These are phyloP conservation scores for Ogataea saltuana DNA, from an alignment of 805 yeast genomes.

Conservation along the genomic window DNA sequence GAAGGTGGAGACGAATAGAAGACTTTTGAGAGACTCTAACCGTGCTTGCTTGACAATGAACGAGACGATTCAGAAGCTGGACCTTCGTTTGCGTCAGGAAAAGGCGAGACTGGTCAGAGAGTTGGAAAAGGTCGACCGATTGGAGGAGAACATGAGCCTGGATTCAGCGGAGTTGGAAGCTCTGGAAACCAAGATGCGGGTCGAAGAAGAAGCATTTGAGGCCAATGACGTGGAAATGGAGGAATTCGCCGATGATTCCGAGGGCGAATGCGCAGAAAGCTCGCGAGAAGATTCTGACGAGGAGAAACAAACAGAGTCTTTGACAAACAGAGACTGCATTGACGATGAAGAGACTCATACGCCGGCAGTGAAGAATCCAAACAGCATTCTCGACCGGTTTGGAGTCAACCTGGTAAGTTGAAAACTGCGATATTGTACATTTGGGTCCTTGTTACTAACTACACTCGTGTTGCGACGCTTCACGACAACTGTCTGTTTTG, in stretches of 20 bases:
- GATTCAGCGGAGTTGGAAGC: conserved; percentile 9
- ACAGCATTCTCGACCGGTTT: conserved; percentile 9
- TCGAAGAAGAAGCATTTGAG: conserved; percentile 15
- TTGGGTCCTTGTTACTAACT: conserved; percentile 1
- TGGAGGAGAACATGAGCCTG: conserved; percentile 5
- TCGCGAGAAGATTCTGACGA: conserved; percentile 17
- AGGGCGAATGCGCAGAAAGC: conserved; percentile 8
- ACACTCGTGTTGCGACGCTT: no score
- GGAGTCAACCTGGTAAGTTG: conserved; percentile 12
- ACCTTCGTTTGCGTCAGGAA: conserved; percentile 10
- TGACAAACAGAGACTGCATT: conserved; percentile 13
- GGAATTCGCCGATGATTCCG: conserved; percentile 8
- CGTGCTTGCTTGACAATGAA: conserved; percentile 15
- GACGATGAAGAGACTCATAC: conserved; percentile 9
- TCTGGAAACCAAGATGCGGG: conserved; percentile 9
- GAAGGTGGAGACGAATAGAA: conserved; percentile 11
- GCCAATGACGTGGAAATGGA: neutral
- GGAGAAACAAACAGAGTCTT: neutral
- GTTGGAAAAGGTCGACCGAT: conserved; percentile 9
- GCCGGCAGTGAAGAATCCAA: neutral
- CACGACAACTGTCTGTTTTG: conserved; percentile 1
- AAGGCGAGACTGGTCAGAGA: conserved; percentile 13
- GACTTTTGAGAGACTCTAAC: conserved; percentile 10
- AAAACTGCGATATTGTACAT: neutral
- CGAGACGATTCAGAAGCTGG: conserved; percentile 14